These are phyloP conservation scores for Heliocybe sulcata DNA, from an alignment of 1,284 basidiomycete species.

Conservation along the genomic window DNA sequence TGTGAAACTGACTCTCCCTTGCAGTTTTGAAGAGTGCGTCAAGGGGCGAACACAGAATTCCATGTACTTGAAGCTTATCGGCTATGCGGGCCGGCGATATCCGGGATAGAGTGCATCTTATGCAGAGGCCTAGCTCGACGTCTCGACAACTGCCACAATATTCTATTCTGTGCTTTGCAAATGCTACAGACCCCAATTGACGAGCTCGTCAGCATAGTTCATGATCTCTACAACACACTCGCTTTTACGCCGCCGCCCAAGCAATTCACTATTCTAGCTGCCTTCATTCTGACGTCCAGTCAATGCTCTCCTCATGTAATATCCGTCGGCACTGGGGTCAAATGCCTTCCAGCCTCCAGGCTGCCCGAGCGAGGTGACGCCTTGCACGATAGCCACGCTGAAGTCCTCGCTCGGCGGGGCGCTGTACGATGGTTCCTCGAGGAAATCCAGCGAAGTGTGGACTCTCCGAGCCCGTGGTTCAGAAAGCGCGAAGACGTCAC, in stretches of 20 bases:
- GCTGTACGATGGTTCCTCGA: constrained; percentile 78
- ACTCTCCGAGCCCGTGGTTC: constrained; percentile 33
- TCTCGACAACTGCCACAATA: no score
- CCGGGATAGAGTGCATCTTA: no score
- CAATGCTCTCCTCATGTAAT: constrained; percentile 30
- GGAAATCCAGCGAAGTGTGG: constrained; percentile 41
- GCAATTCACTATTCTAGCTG: constrained; percentile 56
- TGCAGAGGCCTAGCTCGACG: no score
- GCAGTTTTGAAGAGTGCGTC: no score
- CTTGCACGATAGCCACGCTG: constrained; percentile 88
- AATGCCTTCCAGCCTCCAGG: constrained; percentile 68
- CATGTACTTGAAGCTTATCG: no score
- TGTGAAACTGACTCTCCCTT: no score
- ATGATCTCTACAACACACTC: constrained; percentile 35
- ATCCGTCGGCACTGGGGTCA: constrained; percentile 79
- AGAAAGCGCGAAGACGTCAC: constrained; percentile 14
- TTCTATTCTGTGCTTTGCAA: no score
- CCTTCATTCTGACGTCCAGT: constrained; percentile 38
- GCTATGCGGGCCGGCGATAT: no score
- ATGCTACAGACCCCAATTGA: constrained; percentile 9
- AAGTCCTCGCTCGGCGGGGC: constrained; percentile 79
- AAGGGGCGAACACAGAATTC: no score
- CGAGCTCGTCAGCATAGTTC: constrained; percentile 22
- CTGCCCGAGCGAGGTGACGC: constrained; percentile 72
- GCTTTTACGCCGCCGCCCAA: constrained; percentile 38